Conservation (phyloP, 345 rosid species). For the Psidium guajava region DNA sequence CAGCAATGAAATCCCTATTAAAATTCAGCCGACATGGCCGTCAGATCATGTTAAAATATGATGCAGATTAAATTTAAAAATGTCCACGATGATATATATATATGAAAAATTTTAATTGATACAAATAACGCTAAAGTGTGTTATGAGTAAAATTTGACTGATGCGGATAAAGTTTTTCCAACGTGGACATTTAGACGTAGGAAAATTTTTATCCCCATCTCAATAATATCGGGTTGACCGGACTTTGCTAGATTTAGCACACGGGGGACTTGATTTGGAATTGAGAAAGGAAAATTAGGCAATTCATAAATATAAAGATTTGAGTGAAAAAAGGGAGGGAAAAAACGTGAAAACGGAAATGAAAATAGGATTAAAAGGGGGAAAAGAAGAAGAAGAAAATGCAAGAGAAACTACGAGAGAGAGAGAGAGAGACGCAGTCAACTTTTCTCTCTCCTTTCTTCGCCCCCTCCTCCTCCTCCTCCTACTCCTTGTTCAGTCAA, state of each 20-base stretch:
- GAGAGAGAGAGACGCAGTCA: not conserved
- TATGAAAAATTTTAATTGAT: not conserved
- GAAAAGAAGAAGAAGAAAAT: not conserved
- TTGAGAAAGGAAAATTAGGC: not conserved
- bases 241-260: not conserved
- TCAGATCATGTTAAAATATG: not conserved
- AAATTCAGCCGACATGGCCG: not conserved
- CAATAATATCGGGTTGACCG: no score
- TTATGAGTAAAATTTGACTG: not conserved
- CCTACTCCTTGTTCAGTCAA: not conserved
- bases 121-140: fast-evolving
- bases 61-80: not conserved
- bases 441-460: not conserved
- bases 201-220: not conserved
- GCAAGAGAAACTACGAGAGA: not conserved
- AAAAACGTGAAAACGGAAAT: not conserved
- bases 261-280: not conserved
- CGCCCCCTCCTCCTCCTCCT: not conserved
- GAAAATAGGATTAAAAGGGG: not conserved
- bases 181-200: fast-evolving
- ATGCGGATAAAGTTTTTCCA: fast-evolving
- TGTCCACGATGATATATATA: not conserved
- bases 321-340: not conserved
- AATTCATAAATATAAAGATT: not conserved
- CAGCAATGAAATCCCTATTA: not conserved